Evolutionary conservation across 192 early-diverging fungal species (phyloP), one percentile per base, ranked within the genome.

Genomic region (Jimgerdemannia flammicorona): DNA sequence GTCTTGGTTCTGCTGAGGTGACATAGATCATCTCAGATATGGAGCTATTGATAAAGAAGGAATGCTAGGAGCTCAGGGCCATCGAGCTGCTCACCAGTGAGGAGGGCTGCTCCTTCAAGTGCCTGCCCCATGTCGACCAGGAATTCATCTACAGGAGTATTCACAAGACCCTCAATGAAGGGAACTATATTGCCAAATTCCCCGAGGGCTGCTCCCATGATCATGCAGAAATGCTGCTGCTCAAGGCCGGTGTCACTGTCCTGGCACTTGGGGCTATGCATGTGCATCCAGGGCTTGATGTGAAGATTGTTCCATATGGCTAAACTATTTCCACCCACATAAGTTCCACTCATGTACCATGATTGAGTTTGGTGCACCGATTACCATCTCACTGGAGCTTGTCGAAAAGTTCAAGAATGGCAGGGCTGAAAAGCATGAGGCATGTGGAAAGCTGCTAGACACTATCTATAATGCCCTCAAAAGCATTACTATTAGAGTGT

Each of bases 161-260:
- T 17, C 91, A 93, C 74, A 84, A 91, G 17, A 88, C 92, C 8
- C 78, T 99, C 42, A 88, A 93, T 74, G 80, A 81, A 44, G 91
- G 84, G 41, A 78, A 82, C 68, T 95, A 94, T 77, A 91, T 99
- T 4, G 95, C 96, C 17, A 99, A 98, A 71, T 99, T 99, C 83
- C 98, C 98, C 4, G 98, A 98, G 74, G 97, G 98, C 64, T 97
- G 98, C 14, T 94, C 92, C 78, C 98, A 99, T 85, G 98, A 99
- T 82, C 93, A 96, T 69, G 88, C 95, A 4, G 93, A 98, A 76
- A 93, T 99, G 88, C 82, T 99, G 71, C 98, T 97, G 41, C 84
- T 99, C 67, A 99, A 98, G n/a, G 93, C 92, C 67, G 93, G 93
- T 49, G 92, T 90, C 9, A 90, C 93, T 0, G 86, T 92, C 73